Conservation (phyloP, 805 yeast species). For the Kluyveromyces siamensis region DNA sequence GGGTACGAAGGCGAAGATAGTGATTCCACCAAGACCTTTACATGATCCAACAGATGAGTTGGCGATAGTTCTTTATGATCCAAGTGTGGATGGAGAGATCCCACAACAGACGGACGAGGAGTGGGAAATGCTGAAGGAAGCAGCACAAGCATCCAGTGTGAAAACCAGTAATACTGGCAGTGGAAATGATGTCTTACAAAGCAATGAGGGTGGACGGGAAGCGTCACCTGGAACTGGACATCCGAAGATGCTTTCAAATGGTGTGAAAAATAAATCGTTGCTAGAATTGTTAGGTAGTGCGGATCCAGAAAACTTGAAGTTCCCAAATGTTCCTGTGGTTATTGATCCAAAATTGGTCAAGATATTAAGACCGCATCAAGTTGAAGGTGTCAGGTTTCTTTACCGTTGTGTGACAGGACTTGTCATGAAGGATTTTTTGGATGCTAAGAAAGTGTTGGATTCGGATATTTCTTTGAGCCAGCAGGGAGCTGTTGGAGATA, state of each 20-base stretch:
- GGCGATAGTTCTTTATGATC: constrained; percentile 92
- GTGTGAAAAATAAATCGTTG: constrained; percentile 45
- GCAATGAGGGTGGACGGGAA: constrained; percentile 21
- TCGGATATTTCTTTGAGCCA: neutral
- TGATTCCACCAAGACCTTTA: constrained; percentile 80
- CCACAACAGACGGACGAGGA: constrained; percentile 8
- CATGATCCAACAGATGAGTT: constrained; percentile 91
- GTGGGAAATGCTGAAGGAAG: constrained; percentile 24
- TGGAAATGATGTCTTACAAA: constrained; percentile 5
- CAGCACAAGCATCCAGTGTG: constrained; percentile 20
- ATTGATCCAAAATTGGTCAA: constrained; percentile 83
- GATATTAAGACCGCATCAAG: constrained; percentile 89
- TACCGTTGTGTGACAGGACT: constrained; percentile 88
- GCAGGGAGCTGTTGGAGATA: constrained; percentile 1
- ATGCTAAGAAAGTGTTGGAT: constrained; percentile 9
- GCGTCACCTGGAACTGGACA: constrained; percentile 29
- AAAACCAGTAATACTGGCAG: constrained; percentile 23
- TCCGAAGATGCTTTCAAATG: constrained; percentile 24
- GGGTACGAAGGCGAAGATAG: constrained; percentile 66
- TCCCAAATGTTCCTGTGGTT: constrained; percentile 89
- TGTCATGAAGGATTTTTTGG: constrained; percentile 33
- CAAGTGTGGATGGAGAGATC: constrained; percentile 67
- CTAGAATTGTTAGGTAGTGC: constrained; percentile 75
- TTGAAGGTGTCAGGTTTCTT: constrained; percentile 87
- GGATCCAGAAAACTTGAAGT: constrained; percentile 41